Conservation (phyloP, 495 filamentous ascomycete species). For the Pseudevernia furfuracea region DNA sequence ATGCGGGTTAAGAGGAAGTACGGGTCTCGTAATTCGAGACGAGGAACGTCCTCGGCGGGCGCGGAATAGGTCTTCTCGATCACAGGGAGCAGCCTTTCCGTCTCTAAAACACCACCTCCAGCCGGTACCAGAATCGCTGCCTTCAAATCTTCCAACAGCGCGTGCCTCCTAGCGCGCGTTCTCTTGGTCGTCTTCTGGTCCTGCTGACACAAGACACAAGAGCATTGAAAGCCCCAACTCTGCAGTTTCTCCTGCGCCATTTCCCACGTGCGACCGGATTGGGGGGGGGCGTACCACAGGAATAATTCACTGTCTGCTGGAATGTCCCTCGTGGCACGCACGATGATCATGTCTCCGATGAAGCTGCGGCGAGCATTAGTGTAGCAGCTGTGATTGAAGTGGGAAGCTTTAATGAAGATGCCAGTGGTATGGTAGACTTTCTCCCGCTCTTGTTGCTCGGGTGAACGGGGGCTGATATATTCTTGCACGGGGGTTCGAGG, state of each 20-base stretch:
- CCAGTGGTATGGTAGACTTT: conserved; percentile 34
- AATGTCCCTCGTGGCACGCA: conserved; percentile 43
- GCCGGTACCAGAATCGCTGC: conserved; percentile 1
- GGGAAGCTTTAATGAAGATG: conserved; percentile 47
- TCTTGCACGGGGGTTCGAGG: conserved; percentile 34
- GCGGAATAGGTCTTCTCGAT: conserved; percentile 32
- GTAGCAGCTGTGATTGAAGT: conserved; percentile 49
- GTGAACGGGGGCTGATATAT: conserved; percentile 24
- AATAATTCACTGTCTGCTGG: conserved; percentile 43
- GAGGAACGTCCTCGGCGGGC: conserved; percentile 28
- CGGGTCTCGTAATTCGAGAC: conserved; percentile 27
- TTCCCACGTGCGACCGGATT: conserved; percentile 21
- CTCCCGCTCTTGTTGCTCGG: conserved; percentile 12
- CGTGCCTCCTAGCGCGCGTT: conserved; percentile 17
- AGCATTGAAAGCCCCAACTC: conserved; percentile 44
- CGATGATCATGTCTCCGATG: conserved; percentile 51
- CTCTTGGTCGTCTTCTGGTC: conserved; percentile 17
- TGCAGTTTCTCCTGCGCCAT: conserved; percentile 22
- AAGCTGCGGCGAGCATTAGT: conserved; percentile 42
- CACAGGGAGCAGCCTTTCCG: conserved; percentile 22
- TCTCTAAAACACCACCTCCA: conserved; percentile 10
- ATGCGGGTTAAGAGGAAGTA: conserved; percentile 30
- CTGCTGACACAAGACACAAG: conserved; percentile 37
- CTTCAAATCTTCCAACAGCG: conserved; percentile 14
- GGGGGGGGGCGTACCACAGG: conserved; percentile 30